A percentile compares a stretch with the other conserved stretches of the same genome.
Evolutionary conservation across 2,329 filamentous ascomycete genomes (phyloP).

Genomic region (Colletotrichum graminicola): DNA sequence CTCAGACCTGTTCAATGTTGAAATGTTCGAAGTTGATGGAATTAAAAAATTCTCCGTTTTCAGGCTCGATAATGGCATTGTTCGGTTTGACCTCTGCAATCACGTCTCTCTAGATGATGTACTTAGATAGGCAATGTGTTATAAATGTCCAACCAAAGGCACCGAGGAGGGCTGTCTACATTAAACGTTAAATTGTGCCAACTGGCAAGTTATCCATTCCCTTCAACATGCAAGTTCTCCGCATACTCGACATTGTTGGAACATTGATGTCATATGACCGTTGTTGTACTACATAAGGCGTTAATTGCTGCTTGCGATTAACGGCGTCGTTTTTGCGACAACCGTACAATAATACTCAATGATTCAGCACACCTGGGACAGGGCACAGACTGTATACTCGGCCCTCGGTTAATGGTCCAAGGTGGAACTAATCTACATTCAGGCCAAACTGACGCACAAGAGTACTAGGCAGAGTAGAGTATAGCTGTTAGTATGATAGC

Average conservation of each 20-base stretch:
- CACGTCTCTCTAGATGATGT: slow-evolving; percentile 66
- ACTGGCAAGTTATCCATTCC: slow-evolving; percentile 71
- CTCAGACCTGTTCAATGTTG: slow-evolving; percentile 61
- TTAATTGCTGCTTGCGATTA: too few relatives aligned
- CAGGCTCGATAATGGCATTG: slow-evolving; percentile 58
- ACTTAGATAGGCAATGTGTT: slow-evolving; percentile 51
- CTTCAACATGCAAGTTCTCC: slow-evolving; percentile 67
- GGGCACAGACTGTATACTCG: too few relatives aligned
- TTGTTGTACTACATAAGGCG: too few relatives aligned
- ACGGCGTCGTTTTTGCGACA: too few relatives aligned
- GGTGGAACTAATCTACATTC: too few relatives aligned
- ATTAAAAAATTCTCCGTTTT: slow-evolving; percentile 74
- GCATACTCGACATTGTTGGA: slow-evolving; percentile 65
- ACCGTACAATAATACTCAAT: too few relatives aligned
- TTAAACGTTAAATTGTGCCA: slow-evolving; percentile 73
- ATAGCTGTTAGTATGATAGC: too few relatives aligned
- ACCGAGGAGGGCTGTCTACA: slow-evolving; percentile 49
- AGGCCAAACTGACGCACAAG: too few relatives aligned
- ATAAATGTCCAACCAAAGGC: background rate
- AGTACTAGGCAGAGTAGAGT: too few relatives aligned
- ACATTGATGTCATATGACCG: too few relatives aligned
- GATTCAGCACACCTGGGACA: too few relatives aligned
- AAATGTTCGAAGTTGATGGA: slow-evolving; percentile 68
- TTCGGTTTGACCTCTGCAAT: slow-evolving; percentile 67
- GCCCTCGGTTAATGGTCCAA: too few relatives aligned